phyloP scores from a whole-genome alignment of 2,329 filamentous ascomycete species.

The Epichloe glyceriae region DNA sequence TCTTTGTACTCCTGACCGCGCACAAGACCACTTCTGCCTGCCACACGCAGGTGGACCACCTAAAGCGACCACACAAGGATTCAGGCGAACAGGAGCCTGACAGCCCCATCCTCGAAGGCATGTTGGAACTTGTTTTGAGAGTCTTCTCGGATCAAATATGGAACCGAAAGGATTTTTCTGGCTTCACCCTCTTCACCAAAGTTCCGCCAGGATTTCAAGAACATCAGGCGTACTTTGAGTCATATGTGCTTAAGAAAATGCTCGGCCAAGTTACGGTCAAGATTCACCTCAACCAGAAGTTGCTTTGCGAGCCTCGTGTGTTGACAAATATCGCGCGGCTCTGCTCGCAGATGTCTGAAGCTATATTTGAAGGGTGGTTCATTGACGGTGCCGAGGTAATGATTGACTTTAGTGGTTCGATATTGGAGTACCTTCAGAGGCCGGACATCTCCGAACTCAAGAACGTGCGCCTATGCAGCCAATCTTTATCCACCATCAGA shows the following conservation, averaged over 20 bases:
- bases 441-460: conserved; percentile 73
- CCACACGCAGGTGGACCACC: conserved; percentile 26
- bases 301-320: conserved; percentile 67
- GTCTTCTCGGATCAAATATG: conserved; percentile 82
- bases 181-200: conserved; percentile 74
- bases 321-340: conserved; percentile 80
- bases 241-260: conserved; percentile 67
- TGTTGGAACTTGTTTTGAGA: conserved; percentile 64
- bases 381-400: conserved; percentile 72
- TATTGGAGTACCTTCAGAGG: conserved; percentile 80
- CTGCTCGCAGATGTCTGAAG: conserved; percentile 69
- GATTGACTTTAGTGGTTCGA: conserved; percentile 72
- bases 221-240: conserved; percentile 90
- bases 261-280: conserved; percentile 57
- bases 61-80: conserved; percentile 9
- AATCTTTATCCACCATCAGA: conserved; percentile 65
- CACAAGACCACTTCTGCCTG: conserved; percentile 46
- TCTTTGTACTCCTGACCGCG: conserved; percentile 76
- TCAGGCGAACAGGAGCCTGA: conserved; percentile 36
- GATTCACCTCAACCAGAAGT: conserved; percentile 57
- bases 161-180: conserved; percentile 76
- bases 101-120: conserved; percentile 59
- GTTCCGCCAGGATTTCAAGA: conserved; percentile 88
- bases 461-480: conserved; percentile 79
- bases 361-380: conserved; percentile 94